These are phyloP conservation scores for Endoconidiophora laricicola DNA, from an alignment of 2,329 filamentous ascomycete genomes.

Conservation along the genomic window DNA sequence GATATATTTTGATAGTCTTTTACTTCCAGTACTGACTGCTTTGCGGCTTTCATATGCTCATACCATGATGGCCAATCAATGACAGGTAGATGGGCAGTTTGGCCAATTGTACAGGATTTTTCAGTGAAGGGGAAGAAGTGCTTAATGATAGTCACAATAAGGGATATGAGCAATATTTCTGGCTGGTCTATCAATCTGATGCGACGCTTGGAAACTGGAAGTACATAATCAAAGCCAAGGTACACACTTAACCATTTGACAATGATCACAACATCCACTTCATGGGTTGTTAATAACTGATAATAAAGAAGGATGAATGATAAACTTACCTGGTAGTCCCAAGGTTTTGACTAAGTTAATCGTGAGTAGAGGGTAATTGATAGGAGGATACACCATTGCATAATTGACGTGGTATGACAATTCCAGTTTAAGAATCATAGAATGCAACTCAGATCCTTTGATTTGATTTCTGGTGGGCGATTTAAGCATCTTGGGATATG, in stretches of 20 bases:
- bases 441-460: slow-evolving; percentile 44
- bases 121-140: slow-evolving; percentile 54
- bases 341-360: slow-evolving; percentile 55
- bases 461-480: slow-evolving; percentile 26
- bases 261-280: slow-evolving; percentile 15
- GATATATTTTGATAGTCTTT: slow-evolving; percentile 34
- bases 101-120: slow-evolving; percentile 23
- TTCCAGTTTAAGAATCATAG: slow-evolving; percentile 42
- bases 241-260: slow-evolving; percentile 5
- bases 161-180: slow-evolving; percentile 54
- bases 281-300: no score
- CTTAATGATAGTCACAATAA: slow-evolving; percentile 63
- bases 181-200: slow-evolving; percentile 38
- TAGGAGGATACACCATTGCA: slow-evolving; percentile 50
- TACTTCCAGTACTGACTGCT: slow-evolving; percentile 17
- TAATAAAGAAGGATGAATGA: no score
- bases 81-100: slow-evolving; percentile 15
- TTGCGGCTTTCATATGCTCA: slow-evolving; percentile 22
- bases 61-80: slow-evolving; percentile 53
- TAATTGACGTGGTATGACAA: slow-evolving; percentile 51
- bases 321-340: slow-evolving; percentile 49
- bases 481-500: slow-evolving; percentile 44
- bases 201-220: slow-evolving; percentile 7
- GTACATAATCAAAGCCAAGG: slow-evolving; percentile 1
- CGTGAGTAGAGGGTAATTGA: slow-evolving; percentile 54